A percentile compares a stretch with the other conserved stretches of the same genome.
Evolutionary conservation across 2,329 filamentous ascomycete species (phyloP).

Genomic region (Coleophoma cylindrospora): DNA sequence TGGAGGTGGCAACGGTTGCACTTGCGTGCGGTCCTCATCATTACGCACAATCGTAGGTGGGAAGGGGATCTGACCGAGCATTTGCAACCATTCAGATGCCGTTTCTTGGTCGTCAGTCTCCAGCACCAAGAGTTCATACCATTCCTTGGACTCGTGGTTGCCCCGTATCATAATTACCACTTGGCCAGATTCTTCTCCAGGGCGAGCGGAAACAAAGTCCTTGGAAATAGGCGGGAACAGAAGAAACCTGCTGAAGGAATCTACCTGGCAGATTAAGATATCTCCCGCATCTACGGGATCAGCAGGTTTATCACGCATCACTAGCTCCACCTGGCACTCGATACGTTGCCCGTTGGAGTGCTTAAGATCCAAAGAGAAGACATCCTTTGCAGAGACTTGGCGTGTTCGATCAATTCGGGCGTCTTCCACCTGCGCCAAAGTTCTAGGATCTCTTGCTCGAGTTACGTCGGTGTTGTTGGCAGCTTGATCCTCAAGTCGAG

Average conservation of each 20-base stretch:
- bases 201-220: constrained; percentile 71
- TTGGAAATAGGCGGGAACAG: constrained; percentile 85
- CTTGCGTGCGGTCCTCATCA: constrained; percentile 28
- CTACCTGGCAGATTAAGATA: constrained; percentile 88
- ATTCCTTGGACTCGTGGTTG: constrained; percentile 57
- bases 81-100: constrained; percentile 79
- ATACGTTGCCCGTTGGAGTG: constrained; percentile 90
- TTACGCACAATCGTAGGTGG: constrained; percentile 37
- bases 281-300: constrained; percentile 68
- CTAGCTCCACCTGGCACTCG: constrained; percentile 81
- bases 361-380: constrained; percentile 77
- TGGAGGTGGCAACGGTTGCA: constrained; percentile 19
- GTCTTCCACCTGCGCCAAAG: constrained; percentile 63
- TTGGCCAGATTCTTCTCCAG: constrained; percentile 64
- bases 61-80: constrained; percentile 65
- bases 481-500: constrained; percentile 77
- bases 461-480: constrained; percentile 79
- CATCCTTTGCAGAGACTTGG: constrained; percentile 84
- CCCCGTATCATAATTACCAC: constrained; percentile 87
- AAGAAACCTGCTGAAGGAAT: constrained; percentile 69
- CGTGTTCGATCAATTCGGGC: constrained; percentile 70
- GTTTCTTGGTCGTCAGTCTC: constrained; percentile 54
- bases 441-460: constrained; percentile 73
- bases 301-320: constrained; percentile 76
- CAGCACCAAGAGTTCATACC: constrained; percentile 82